Evolutionary conservation across 2,329 filamentous ascomycete species (phyloP).

Genomic region (Aspergillus eucalypticola): DNA sequence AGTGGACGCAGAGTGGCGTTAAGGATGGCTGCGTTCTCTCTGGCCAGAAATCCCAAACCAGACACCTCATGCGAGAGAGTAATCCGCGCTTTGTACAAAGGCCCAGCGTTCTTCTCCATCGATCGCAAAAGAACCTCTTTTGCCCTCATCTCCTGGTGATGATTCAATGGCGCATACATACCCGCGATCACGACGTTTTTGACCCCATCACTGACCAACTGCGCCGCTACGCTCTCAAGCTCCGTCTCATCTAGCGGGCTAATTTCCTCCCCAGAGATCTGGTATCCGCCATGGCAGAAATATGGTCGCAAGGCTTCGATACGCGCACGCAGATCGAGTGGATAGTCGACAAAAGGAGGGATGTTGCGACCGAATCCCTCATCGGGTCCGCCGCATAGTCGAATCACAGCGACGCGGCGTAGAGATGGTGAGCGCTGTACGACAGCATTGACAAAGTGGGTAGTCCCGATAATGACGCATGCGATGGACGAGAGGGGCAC

Average conservation of each 20-base stretch:
- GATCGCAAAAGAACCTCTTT: background rate
- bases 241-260: conserved; percentile 7
- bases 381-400: conserved; percentile 3
- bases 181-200: conserved; percentile 8
- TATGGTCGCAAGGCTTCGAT: background rate
- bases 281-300: conserved; percentile 11
- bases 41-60: conserved; percentile 50
- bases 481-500: conserved; percentile 36
- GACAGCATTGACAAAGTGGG: conserved; percentile 56
- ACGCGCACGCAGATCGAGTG: background rate
- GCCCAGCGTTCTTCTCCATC: background rate
- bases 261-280: conserved; percentile 12
- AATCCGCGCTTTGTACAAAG: background rate
- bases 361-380: conserved; percentile 12
- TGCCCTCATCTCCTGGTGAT: background rate
- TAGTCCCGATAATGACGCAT: conserved; percentile 55
- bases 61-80: conserved; percentile 39
- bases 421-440: conserved; percentile 25
- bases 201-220: background rate
- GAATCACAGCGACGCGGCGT: background rate
- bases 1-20: conserved; percentile 52
- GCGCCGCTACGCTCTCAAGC: background rate
- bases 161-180: conserved; percentile 13
- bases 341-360: conserved; percentile 12
- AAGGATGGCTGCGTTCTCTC: conserved; percentile 55